phyloP scores from a whole-genome alignment of 2,329 filamentous ascomycete species.

The Cercospora nicotianae region DNA sequence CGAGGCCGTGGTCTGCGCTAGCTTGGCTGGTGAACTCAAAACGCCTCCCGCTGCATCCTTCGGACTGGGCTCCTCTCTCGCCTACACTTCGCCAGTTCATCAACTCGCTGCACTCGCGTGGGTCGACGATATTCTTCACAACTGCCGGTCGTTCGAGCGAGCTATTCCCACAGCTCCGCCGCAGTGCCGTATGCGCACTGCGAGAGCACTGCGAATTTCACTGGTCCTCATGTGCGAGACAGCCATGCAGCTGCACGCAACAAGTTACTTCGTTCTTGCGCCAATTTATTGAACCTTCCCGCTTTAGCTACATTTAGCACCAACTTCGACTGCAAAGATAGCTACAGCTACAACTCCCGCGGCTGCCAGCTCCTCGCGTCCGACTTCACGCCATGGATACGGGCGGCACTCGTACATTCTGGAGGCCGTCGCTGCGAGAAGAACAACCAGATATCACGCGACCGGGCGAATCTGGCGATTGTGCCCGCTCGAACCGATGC shows the following conservation, averaged over 20 bases:
- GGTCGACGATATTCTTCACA: not conserved
- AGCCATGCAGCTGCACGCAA: not conserved
- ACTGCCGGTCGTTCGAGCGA: not conserved
- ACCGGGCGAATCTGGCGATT: not conserved
- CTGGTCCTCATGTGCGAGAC: not conserved
- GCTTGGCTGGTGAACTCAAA: not conserved
- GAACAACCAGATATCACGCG: not conserved
- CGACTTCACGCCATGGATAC: not conserved
- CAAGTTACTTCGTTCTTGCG: not conserved
- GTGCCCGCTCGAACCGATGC: not conserved
- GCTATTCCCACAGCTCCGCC: not conserved
- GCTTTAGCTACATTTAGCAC: not conserved
- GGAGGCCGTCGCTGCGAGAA: not conserved
- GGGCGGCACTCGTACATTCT: not conserved
- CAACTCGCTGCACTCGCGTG: not conserved
- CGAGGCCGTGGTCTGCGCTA: not conserved
- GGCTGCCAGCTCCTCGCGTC: not conserved
- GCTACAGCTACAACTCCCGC: not conserved
- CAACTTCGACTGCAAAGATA: not conserved
- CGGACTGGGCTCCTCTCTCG: not conserved
- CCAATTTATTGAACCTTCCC: not conserved
- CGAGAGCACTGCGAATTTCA: not conserved
- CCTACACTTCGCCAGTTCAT: not conserved
- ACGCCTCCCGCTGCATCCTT: not conserved
- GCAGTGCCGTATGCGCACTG: not conserved